Percentiles rank a stretch among this genome's conserved stretches.
Conservation (phyloP, 805 yeast species). For the Wickerhamomyces silvicola region DNA sequence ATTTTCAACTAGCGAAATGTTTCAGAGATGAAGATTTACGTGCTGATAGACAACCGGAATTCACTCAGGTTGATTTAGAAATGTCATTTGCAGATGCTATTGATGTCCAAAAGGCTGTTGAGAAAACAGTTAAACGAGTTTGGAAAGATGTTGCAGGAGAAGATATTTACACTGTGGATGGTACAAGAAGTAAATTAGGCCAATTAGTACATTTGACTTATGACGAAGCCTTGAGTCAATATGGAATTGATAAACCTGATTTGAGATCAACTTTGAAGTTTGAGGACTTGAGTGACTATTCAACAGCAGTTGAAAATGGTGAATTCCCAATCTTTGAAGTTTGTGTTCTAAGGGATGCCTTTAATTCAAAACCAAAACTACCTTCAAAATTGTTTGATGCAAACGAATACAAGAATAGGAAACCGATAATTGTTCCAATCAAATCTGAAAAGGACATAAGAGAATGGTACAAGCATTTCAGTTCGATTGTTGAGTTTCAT, state of each 20-base stretch:
- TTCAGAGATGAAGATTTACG: conserved; percentile 95
- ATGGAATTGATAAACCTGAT: conserved; percentile 95
- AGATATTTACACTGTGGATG: conserved; percentile 20
- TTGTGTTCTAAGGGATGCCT: conserved; percentile 49
- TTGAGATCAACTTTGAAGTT: conserved; percentile 51
- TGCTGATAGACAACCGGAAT: conserved; percentile 95
- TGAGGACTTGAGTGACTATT: conserved; percentile 13
- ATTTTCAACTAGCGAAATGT: conserved; percentile 89
- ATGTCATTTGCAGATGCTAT: conserved; percentile 72
- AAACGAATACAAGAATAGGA: conserved; percentile 45
- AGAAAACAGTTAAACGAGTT: conserved; percentile 42
- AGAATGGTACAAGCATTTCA: conserved; percentile 37
- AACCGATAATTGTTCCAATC: conserved; percentile 52
- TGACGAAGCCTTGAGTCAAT: conserved; percentile 58
- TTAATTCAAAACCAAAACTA: conserved; percentile 17
- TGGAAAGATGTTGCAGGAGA: conserved; percentile 45
- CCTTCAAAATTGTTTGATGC: conserved; percentile 35
- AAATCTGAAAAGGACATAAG: conserved; percentile 31
- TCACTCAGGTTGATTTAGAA: conserved; percentile 95
- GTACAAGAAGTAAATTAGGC: conserved; percentile 7
- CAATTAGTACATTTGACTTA: conserved; percentile 49
- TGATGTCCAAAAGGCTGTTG: conserved; percentile 64
- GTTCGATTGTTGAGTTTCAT: conserved; percentile 26
- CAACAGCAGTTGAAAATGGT: conserved; percentile 27
- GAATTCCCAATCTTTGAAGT: conserved; percentile 71